phyloP scores from a whole-genome alignment of 768 basidiomycete species.

The Rhizopogon vulgaris region DNA sequence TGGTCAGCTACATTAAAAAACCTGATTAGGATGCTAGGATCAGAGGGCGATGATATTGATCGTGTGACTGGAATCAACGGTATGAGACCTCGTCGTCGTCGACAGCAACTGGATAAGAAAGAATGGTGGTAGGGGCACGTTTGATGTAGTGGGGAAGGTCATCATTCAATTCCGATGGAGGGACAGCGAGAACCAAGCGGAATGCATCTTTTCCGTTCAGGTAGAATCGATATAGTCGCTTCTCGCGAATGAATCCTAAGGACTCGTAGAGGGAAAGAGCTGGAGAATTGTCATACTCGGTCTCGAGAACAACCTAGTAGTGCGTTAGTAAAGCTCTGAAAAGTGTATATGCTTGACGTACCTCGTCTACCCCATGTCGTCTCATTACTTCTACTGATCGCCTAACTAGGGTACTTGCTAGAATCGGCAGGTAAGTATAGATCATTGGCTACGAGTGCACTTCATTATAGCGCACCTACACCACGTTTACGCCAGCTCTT shows the following conservation, averaged over 20 bases:
- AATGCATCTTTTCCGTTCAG: slow-evolving; percentile 97
- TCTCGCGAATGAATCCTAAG: slow-evolving; percentile 93
- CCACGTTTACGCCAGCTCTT: slow-evolving; percentile 83
- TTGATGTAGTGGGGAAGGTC: slow-evolving; percentile 7
- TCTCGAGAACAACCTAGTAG: slow-evolving; percentile 84
- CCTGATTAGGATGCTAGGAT: background rate
- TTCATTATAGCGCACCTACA: slow-evolving; percentile 60
- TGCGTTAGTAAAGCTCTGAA: background rate
- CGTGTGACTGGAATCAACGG: background rate
- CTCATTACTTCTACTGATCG: slow-evolving; percentile 85
- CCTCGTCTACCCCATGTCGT: slow-evolving; percentile 79
- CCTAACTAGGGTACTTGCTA: slow-evolving; percentile 82
- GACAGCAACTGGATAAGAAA: slow-evolving; percentile 17
- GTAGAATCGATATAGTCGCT: slow-evolving; percentile 91
- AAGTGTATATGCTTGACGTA: slow-evolving; percentile 30
- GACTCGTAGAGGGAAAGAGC: slow-evolving; percentile 87
- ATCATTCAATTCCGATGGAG: slow-evolving; percentile 26
- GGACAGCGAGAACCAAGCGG: slow-evolving; percentile 64
- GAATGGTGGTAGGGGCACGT: slow-evolving; percentile 12
- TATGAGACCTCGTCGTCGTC: slow-evolving; percentile 19
- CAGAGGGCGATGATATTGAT: background rate
- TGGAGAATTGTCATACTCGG: slow-evolving; percentile 87
- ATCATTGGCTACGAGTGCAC: background rate
- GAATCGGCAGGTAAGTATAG: background rate
- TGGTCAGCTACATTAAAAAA: background rate